Evolutionary conservation across 345 rosid species (phyloP), one percentile per base, ranked within the genome.

Genomic region (Eucalyptus tenuipes): DNA sequence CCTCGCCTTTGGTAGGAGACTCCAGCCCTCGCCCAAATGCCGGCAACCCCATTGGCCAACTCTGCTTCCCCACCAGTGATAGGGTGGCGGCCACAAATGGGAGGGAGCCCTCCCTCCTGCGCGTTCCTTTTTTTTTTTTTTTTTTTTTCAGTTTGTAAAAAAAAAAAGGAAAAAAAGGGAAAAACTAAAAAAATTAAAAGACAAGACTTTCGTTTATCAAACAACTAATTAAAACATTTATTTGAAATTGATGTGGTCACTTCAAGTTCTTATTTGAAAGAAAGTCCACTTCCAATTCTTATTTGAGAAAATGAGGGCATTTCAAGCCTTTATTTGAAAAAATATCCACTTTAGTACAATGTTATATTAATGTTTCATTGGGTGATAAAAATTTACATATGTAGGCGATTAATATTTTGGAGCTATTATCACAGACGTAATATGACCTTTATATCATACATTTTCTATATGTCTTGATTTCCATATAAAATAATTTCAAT

Each of bases 61-160:
- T 9, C 8, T 52, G 24, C 7, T 2, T 0, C 24, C 24, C 24
- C 18, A 52, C 10, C 0, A 52, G 10, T 0, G 10, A 7, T 18
- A 18, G 57, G 57, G 3, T 0, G 10, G 5, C 0, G 0, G 1
- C 57, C 1, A 52, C 0, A 52, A 52, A 52, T 0, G 10, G 5
- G 57, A 52, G 57, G 9, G 57, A 18, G 57, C 25, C 25, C 25
- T 52, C 57, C 57, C 25, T 18, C 4, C 0, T 0, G 0, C 7
- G 2, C 18, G 57, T 52, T 52, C 18, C 55, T 7, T 52, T 52
- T 52, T 52, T 49, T 49, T 49, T 49, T 49, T 49, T 42, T 8
- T 8, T 8, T 44, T 44, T 44, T 44, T 44, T 44, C 1, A 44
- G 3, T 44, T 3, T 9, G 57, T 52, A 52, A 52, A 7, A 10